Evolutionary conservation across 805 yeast genomes (phyloP).

Genomic region (Teunomyces barrocoloradensis): DNA sequence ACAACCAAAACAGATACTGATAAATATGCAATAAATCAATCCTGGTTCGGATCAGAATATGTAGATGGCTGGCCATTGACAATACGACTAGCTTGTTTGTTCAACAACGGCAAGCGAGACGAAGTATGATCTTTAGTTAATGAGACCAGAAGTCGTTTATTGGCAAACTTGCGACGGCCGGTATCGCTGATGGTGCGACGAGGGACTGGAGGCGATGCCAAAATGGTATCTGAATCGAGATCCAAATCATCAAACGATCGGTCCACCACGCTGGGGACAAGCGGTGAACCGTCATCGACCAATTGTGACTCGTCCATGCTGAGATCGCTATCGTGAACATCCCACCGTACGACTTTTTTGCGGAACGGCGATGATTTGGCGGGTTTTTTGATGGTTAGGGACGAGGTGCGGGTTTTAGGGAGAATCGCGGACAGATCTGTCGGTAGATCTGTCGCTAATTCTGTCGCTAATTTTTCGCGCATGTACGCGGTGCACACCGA

Average conservation of each 20-base stretch:
- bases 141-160: conserved; percentile 16
- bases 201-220: conserved; percentile 32
- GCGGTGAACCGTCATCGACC: conserved; percentile 32
- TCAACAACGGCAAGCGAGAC: conserved; percentile 28
- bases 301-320: conserved; percentile 29
- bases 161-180: not conserved
- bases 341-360: conserved; percentile 9
- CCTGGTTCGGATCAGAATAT: too few species aligned
- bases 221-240: conserved; percentile 24
- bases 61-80: conserved; percentile 5
- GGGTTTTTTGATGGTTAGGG: conserved; percentile 14
- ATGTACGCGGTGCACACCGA: too few species aligned
- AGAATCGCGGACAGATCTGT: too few species aligned
- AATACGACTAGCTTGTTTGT: conserved; percentile 32
- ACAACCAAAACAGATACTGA: conserved; percentile 10
- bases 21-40: not conserved
- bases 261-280: conserved; percentile 21
- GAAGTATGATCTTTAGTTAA: conserved; percentile 9
- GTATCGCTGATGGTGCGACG: not conserved
- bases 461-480: too few species aligned
- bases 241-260: conserved; percentile 22
- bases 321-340: conserved; percentile 26
- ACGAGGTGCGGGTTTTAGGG: conserved; percentile 12
- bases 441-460: too few species aligned
- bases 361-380: conserved; percentile 7